Percentiles rank a stretch among this genome's conserved stretches.
Evolutionary conservation across 352 stramenopile species (phyloP).

Genomic region (Peronospora belbahrii): DNA sequence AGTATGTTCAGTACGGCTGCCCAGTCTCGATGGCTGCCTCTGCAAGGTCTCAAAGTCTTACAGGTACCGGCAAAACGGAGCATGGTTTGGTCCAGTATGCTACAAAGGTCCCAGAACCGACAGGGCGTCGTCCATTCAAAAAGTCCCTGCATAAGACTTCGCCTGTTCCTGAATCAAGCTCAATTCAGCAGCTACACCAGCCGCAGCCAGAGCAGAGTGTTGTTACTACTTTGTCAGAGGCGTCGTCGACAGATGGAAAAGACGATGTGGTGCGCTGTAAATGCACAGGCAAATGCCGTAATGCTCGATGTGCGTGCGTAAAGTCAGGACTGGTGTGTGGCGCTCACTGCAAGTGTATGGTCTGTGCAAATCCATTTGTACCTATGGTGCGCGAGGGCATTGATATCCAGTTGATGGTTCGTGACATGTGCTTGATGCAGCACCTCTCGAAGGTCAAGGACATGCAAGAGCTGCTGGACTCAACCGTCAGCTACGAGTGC

Average conservation of each 20-base stretch:
- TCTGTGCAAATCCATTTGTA: conserved; percentile 73
- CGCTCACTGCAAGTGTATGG: conserved; percentile 68
- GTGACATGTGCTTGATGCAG: conserved; percentile 76
- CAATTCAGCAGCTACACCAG: conserved; percentile 5
- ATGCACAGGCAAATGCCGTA: conserved; percentile 78
- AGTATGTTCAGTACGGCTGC: conserved; percentile 72
- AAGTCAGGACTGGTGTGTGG: conserved; percentile 77
- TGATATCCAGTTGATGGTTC: conserved; percentile 54
- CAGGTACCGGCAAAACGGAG: conserved; percentile 23
- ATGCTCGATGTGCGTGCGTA: conserved; percentile 73
- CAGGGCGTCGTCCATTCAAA: conserved; percentile 57
- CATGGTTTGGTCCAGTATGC: conserved; percentile 27
- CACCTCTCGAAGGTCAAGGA: conserved; percentile 77
- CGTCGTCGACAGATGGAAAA: conserved; percentile 14
- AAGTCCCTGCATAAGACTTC: conserved; percentile 49
- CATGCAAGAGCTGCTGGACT: conserved; percentile 75
- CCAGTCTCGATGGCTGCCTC: conserved; percentile 5
- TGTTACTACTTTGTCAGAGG: neutral
- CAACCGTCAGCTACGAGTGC: conserved; percentile 60
- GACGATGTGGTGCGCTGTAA: conserved; percentile 55
- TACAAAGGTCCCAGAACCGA: conserved; percentile 47
- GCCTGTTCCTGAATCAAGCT: conserved; percentile 1
- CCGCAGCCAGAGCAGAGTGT: neutral
- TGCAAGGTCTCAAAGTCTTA: conserved; percentile 1
- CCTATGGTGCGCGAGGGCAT: conserved; percentile 66